Conservation (phyloP, 495 filamentous ascomycete genomes). For the Geoglossum glabrum region DNA sequence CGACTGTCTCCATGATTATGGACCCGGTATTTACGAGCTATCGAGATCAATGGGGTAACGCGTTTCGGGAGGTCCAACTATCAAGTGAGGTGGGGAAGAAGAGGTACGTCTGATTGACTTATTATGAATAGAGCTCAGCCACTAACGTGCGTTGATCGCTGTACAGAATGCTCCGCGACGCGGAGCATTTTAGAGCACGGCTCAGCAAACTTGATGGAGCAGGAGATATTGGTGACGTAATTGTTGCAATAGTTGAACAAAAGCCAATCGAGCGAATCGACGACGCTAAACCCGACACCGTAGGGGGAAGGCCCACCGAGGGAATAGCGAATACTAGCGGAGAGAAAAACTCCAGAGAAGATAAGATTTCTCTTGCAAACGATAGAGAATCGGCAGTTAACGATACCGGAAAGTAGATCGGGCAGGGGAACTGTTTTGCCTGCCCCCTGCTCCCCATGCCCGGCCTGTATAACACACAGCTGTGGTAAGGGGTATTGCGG, state of each 20-base stretch:
- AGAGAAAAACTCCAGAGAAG: background rate
- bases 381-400: background rate
- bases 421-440: background rate
- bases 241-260: conserved; percentile 44
- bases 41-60: conserved; percentile 58
- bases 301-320: background rate
- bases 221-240: conserved; percentile 42
- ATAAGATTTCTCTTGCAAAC: background rate
- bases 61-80: conserved; percentile 46
- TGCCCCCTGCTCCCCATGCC: too few relatives aligned
- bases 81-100: conserved; percentile 45
- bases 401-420: background rate
- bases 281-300: background rate
- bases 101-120: conserved; percentile 33
- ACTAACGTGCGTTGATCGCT: background rate
- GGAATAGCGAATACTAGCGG: background rate
- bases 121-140: conserved; percentile 1
- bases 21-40: conserved; percentile 73
- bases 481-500: too few relatives aligned
- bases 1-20: conserved; percentile 73
- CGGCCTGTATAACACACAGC: too few relatives aligned
- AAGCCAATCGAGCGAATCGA: conserved; percentile 24
- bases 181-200: conserved; percentile 50
- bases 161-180: conserved; percentile 58
- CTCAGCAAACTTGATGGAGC: conserved; percentile 68